Percentiles rank a stretch among this genome's conserved stretches.
These are phyloP conservation scores for Prosopis cineraria DNA, from an alignment of 306 rosid species.

Conservation along the genomic window DNA sequence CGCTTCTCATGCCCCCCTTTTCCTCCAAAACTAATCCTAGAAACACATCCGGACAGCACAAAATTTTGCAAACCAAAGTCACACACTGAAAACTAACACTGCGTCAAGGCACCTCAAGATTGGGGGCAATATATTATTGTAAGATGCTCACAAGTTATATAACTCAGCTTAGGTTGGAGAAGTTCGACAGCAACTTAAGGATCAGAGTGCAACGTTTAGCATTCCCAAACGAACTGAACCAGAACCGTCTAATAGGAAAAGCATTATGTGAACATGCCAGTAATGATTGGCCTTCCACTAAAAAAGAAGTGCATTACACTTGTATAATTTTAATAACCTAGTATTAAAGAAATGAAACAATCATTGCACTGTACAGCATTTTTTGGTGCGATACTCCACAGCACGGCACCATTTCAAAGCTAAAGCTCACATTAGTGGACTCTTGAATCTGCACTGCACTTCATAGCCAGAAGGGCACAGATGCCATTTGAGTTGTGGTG, in stretches of 20 bases:
- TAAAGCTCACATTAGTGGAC: background rate
- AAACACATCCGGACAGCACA: conserved; percentile 15
- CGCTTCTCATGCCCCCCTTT: background rate
- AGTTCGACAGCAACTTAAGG: background rate
- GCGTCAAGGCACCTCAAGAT: background rate
- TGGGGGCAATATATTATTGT: background rate
- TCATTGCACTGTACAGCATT: background rate
- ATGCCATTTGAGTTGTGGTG: conserved; percentile 9
- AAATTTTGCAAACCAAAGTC: background rate
- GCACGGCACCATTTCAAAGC: conserved; percentile 14
- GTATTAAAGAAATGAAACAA: conserved; percentile 8
- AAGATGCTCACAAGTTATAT: background rate
- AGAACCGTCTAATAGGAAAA: background rate
- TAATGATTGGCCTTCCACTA: conserved; percentile 16
- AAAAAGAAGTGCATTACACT: conserved; percentile 23
- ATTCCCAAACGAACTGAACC: background rate
- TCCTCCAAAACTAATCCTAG: background rate
- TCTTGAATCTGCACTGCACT: conserved; percentile 7
- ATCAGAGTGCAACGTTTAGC: background rate
- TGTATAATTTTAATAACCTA: background rate
- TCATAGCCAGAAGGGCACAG: conserved; percentile 15
- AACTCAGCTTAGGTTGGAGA: background rate
- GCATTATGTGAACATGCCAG: background rate
- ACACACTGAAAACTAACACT: background rate
- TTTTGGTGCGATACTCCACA: background rate